These are phyloP conservation scores for Tritrichomonas foetus DNA, from an alignment of 208 protist species.

Conservation along the genomic window DNA sequence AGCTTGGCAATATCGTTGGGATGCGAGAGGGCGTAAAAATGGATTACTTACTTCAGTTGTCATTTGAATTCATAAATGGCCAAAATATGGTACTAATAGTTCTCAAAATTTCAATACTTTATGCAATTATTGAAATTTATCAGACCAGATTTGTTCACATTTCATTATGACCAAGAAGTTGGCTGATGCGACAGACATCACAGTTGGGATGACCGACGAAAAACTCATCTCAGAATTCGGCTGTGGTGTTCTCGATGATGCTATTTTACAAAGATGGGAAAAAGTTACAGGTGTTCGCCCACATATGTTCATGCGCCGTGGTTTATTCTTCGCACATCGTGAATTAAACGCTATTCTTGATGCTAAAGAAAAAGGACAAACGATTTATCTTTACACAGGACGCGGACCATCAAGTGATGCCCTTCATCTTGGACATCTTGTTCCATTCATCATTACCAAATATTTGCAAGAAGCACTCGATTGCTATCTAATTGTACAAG, in stretches of 20 bases:
- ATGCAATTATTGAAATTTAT: too few relatives aligned
- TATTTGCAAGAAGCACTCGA: constrained; percentile 86
- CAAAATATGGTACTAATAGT: too few relatives aligned
- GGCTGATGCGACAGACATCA: neutral
- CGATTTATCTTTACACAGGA: constrained; percentile 98
- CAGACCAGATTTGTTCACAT: too few relatives aligned
- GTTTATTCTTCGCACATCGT: constrained; percentile 91
- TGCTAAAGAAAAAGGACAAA: constrained; percentile 70
- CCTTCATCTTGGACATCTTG: constrained; percentile 95
- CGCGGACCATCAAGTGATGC: constrained; percentile 84
- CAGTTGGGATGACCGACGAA: neutral
- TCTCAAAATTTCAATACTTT: too few relatives aligned
- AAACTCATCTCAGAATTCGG: constrained; percentile 66
- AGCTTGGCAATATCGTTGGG: neutral
- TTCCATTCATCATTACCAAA: constrained; percentile 96
- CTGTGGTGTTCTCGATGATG: constrained; percentile 54
- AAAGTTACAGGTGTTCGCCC: constrained; percentile 48
- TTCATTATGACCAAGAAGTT: neutral
- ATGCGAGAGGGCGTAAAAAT: neutral
- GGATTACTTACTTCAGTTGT: neutral
- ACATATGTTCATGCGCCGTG: constrained; percentile 61
- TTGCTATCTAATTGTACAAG: constrained; percentile 85
- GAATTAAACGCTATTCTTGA: constrained; percentile 83
- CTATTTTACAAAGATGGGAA: constrained; percentile 58
- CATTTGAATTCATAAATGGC: neutral